phyloP scores from a whole-genome alignment of 2,329 filamentous ascomycete genomes.

The Diaporthe sp. region DNA sequence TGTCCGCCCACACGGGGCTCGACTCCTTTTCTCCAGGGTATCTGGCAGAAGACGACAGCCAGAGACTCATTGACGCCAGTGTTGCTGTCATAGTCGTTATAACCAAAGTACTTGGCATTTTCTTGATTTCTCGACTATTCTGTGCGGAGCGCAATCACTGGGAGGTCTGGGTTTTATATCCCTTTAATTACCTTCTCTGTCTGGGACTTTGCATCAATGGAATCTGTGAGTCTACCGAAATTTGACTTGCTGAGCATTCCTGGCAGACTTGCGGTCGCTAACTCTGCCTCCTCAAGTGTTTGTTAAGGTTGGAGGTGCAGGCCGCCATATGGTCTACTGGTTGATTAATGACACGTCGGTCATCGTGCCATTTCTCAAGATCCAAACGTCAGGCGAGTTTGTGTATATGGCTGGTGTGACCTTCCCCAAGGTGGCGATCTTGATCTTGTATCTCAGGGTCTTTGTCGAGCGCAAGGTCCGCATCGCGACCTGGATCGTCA shows the following conservation, averaged over 20 bases:
- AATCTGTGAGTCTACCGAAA: neutral
- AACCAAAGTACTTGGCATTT: neutral
- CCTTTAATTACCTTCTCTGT: neutral
- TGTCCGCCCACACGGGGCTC: too few species aligned
- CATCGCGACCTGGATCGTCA: neutral
- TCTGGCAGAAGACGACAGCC: neutral
- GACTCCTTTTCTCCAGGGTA: neutral
- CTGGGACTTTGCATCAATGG: neutral
- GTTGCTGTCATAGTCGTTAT: neutral
- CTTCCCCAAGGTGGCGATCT: neutral
- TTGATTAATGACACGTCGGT: neutral
- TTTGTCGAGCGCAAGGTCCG: neutral
- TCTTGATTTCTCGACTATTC: neutral
- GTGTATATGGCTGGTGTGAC: neutral
- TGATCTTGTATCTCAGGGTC: neutral
- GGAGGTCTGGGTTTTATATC: neutral
- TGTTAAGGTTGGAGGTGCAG: neutral
- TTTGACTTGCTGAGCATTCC: neutral
- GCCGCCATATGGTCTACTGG: neutral
- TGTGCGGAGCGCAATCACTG: neutral
- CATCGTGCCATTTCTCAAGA: neutral
- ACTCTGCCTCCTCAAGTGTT: neutral
- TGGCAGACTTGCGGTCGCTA: too few species aligned
- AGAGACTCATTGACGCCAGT: neutral
- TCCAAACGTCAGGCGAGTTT: neutral